These are phyloP conservation scores for Chiua virens DNA, from an alignment of 768 basidiomycete species.

Conservation along the genomic window DNA sequence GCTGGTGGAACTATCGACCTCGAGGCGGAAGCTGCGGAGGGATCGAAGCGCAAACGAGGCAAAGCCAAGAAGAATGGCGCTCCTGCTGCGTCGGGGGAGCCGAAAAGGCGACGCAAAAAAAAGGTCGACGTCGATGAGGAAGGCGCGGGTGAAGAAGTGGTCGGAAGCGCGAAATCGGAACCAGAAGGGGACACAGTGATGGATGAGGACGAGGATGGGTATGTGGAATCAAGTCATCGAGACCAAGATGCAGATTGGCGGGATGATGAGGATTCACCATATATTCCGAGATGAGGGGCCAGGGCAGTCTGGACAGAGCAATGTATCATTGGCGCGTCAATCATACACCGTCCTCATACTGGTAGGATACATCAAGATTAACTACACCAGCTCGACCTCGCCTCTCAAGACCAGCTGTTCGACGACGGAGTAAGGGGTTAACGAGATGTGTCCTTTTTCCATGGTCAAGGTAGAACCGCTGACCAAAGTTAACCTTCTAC, in stretches of 20 bases:
- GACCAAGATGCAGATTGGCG: constrained; percentile 47
- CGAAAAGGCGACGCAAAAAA: constrained; percentile 53
- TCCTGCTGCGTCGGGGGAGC: constrained; percentile 33
- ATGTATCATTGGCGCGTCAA: constrained; percentile 6
- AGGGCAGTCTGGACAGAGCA: not conserved
- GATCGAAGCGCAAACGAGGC: constrained; percentile 55
- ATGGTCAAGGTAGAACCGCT: constrained; percentile 75
- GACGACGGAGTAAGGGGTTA: constrained; percentile 74
- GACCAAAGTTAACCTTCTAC: constrained; percentile 2
- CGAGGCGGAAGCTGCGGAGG: constrained; percentile 56
- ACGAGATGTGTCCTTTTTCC: constrained; percentile 77
- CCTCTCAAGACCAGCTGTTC: constrained; percentile 72
- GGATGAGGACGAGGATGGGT: constrained; percentile 45
- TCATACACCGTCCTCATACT: constrained; percentile 11
- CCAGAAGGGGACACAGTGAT: constrained; percentile 35
- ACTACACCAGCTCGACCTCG: constrained; percentile 74
- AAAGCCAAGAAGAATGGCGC: constrained; percentile 52
- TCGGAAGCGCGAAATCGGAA: constrained; percentile 38
- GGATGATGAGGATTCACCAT: constrained; percentile 42
- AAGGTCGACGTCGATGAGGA: constrained; percentile 35
- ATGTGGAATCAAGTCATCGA: constrained; percentile 37
- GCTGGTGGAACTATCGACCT: constrained; percentile 77
- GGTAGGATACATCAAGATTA: constrained; percentile 18
- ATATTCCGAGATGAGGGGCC: constrained; percentile 40
- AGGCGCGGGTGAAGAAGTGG: constrained; percentile 36